Evolutionary conservation across 805 yeast species (phyloP), one percentile per base, ranked within the genome.

Genomic region (Candida saitoana): DNA sequence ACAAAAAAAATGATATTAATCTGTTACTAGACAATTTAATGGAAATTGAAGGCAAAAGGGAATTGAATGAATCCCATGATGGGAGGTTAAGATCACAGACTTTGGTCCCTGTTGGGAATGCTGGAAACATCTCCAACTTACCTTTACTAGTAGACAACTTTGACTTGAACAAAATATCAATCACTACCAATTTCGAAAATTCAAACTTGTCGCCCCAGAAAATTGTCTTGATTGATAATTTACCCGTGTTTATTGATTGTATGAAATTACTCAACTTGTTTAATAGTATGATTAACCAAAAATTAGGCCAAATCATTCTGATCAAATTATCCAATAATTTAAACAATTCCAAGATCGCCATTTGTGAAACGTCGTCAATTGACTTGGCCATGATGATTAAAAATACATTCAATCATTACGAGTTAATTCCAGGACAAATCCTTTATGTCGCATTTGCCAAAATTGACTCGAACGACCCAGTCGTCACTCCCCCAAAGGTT

Each of bases 401-500:
- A 55, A 84, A 87, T 12, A 78, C 73, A 38, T 74, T 90, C 55
- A 87, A 85, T 55, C 95, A 89, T 48, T 80, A 82, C 49, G 96
- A 91, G 55, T 71, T 91, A 31, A 76, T 81, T 46, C 87, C 91
- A 2, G 96, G 95, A 3, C 72, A 77, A 18, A 79, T 84, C 14
- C 79, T 93, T 57, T 69, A 79, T 31, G 87, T 88, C 30, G 87
- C 90, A 0, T 93, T 88, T 71, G 97, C 96, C 3, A 86, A 84
- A 54, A 76, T 88, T 24, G 32, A 19, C 24, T 14, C 19, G 17
- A 15, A 15, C 36, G 18, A 42, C 38, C 27, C 36, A 27, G 15
- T 12, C 24, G 31, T 20, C 12, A 17, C 15, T 9, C 14, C 31
- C 19, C n/a, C 29, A 11, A 18, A 36, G 5, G 18, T 31, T 16